phyloP scores from a whole-genome alignment of 1,284 basidiomycete genomes.

The Neolentinus lepideus region DNA sequence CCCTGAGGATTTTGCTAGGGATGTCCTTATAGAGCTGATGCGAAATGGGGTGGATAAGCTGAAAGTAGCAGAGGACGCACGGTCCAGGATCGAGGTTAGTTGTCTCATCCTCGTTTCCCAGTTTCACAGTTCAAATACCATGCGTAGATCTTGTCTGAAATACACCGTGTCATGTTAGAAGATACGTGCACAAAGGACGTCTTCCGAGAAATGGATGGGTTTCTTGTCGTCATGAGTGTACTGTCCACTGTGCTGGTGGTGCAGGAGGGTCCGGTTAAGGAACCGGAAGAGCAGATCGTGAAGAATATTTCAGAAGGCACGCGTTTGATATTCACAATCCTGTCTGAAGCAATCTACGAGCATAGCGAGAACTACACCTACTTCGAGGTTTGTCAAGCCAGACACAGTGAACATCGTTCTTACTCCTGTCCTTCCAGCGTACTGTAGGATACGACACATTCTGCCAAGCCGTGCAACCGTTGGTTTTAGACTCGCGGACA shows the following conservation, averaged over 20 bases:
- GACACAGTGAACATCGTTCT: background rate
- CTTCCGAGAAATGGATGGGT: slow-evolving; percentile 75
- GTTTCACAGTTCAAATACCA: slow-evolving; percentile 2
- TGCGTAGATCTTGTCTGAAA: slow-evolving; percentile 49
- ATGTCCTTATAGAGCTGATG: slow-evolving; percentile 67
- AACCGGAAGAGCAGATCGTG: slow-evolving; percentile 32
- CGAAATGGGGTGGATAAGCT: slow-evolving; percentile 58
- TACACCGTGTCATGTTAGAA: slow-evolving; percentile 52
- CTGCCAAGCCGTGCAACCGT: slow-evolving; percentile 42
- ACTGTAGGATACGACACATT: slow-evolving; percentile 62
- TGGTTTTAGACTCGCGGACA: slow-evolving; percentile 39
- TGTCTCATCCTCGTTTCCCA: background rate
- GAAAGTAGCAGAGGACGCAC: slow-evolving; percentile 42
- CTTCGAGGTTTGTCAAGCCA: slow-evolving; percentile 54
- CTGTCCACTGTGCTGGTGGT: slow-evolving; percentile 47
- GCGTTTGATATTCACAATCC: slow-evolving; percentile 50
- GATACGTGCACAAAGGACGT: slow-evolving; percentile 60
- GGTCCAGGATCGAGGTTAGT: slow-evolving; percentile 45
- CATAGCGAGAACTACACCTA: slow-evolving; percentile 51
- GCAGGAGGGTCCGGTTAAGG: slow-evolving; percentile 12
- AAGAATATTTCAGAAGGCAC: slow-evolving; percentile 45
- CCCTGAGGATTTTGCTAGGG: slow-evolving; percentile 66
- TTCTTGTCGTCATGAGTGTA: slow-evolving; percentile 62
- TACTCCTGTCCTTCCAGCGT: slow-evolving; percentile 30
- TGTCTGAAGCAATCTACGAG: slow-evolving; percentile 54